Evolutionary conservation across 148 eudicot genomes (phyloP).

Genomic region (Drosera capensis): DNA sequence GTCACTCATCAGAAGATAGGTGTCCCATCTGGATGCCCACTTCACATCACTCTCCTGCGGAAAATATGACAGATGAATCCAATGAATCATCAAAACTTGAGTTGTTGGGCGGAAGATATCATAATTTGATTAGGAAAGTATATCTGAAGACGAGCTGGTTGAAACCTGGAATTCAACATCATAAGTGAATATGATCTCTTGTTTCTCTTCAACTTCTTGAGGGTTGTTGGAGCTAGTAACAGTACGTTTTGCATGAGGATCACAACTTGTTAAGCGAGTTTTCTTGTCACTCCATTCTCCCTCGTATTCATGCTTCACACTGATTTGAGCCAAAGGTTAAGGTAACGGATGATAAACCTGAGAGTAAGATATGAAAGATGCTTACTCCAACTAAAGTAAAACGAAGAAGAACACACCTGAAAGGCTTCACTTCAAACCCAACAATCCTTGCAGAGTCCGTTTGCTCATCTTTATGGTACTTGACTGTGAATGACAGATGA

Average conservation of each 20-base stretch:
- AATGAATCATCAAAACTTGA: no score
- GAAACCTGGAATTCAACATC: constrained; percentile 30
- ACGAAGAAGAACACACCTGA: constrained; percentile 19
- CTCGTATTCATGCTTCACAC: constrained; percentile 39
- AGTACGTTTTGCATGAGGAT: constrained; percentile 33
- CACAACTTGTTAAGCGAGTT: constrained; percentile 26
- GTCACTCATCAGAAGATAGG: no score
- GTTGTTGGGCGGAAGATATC: no score
- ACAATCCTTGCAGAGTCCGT: constrained; percentile 37
- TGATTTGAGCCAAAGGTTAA: neutral
- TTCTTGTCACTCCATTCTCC: constrained; percentile 28
- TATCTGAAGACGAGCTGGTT: no score
- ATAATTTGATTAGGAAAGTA: no score
- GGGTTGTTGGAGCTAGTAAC: constrained; percentile 34
- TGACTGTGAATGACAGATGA: constrained; percentile 38
- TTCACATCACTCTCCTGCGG: constrained; percentile 35
- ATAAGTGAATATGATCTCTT: constrained; percentile 31
- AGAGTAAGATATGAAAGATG: neutral
- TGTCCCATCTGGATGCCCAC: constrained; percentile 47
- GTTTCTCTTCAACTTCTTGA: no score
- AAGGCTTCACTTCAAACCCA: constrained; percentile 41
- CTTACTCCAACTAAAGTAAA: no score
- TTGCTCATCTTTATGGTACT: constrained; percentile 33
- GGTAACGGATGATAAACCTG: neutral
- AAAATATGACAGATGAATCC: no score